phyloP scores from a whole-genome alignment of 2,329 filamentous ascomycete genomes.

The Cordyceps pruinosa region DNA sequence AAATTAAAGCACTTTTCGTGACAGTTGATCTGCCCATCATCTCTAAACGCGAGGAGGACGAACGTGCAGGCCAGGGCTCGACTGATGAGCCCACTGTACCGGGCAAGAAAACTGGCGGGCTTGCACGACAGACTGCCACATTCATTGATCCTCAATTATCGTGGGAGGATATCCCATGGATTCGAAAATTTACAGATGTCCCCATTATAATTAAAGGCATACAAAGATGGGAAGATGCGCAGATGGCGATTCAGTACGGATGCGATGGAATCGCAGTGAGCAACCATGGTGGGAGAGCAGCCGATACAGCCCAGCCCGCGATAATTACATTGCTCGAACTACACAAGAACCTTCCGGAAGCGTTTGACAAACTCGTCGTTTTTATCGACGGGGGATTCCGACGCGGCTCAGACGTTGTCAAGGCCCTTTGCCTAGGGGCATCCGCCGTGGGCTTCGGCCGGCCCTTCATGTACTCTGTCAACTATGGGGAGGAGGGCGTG shows the following conservation, averaged over 20 bases:
- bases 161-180: conserved; percentile 50
- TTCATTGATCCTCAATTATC: conserved; percentile 13
- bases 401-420: conserved; percentile 36
- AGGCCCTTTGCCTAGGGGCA: conserved; percentile 36
- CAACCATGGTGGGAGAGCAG: conserved; percentile 37
- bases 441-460: conserved; percentile 40
- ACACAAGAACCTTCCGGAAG: conserved; percentile 31
- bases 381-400: conserved; percentile 36
- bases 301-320: conserved; percentile 31
- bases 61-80: conserved; percentile 11
- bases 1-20: conserved; percentile 14
- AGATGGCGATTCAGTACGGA: conserved; percentile 28
- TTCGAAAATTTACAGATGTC: conserved; percentile 40
- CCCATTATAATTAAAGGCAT: conserved; percentile 42
- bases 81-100: neutral
- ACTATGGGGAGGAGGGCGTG: conserved; percentile 39
- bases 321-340: conserved; percentile 34
- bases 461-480: conserved; percentile 35
- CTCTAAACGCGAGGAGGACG: conserved; percentile 17
- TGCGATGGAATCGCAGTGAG: conserved; percentile 36
- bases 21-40: conserved; percentile 12
- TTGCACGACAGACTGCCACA: conserved; percentile 3
- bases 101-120: conserved; percentile 8
- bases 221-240: conserved; percentile 34
- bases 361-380: conserved; percentile 31